Base-by-base conservation (phyloP, 176 grass and related monocot genomes). In the Guadua angustifolia region DNA sequence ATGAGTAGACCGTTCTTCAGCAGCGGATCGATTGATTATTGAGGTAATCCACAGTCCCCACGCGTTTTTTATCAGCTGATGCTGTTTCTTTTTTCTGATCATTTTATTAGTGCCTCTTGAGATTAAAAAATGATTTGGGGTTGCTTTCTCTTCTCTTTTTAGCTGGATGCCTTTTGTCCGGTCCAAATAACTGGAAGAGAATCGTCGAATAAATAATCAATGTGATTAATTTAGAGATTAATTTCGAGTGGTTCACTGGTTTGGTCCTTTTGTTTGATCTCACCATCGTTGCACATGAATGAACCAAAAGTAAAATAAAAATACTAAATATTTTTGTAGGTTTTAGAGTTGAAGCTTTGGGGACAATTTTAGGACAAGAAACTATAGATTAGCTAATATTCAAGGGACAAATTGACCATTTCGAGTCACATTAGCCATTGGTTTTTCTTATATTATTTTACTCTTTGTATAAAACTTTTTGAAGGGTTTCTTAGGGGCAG, bases 401-500 rank as follows among this genome's bases (percentile, higher is more conserved):
- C 71, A 60, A 83, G 22, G 58, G 68, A 51, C 49, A 80, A 80
- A 38, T 63, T 75, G 80, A 87, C 89, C 84, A 46, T 79, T 43
- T 79, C 33, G 66, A 55, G 52, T 79, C 74, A 67, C 60, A 83
- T 79, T 51, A 62, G 80, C 84, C 74, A 75, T 64, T 32, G 46
- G 66, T 39, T 47, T 65, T 53, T 55, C 12, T 46, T 74, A 66
- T 49, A 63, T 64, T 71, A 38, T 29, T 47, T 18, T 26, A n/a
- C 29, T 63, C 44, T 58, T 50, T 39, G 71, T 69, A 57, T 55
- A 42, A 42, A 19, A 47, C 2, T 47, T 60, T 9, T 29, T 19
- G 18, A 69, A 35, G 8, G 33, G 62, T 76, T 84, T 51, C 40
- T 79, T 58, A 78, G 67, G 68, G 15, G 33, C 12, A 58, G 19